Base-by-base conservation (phyloP, 2,329 filamentous ascomycete genomes). In the Biscogniauxia marginata region DNA sequence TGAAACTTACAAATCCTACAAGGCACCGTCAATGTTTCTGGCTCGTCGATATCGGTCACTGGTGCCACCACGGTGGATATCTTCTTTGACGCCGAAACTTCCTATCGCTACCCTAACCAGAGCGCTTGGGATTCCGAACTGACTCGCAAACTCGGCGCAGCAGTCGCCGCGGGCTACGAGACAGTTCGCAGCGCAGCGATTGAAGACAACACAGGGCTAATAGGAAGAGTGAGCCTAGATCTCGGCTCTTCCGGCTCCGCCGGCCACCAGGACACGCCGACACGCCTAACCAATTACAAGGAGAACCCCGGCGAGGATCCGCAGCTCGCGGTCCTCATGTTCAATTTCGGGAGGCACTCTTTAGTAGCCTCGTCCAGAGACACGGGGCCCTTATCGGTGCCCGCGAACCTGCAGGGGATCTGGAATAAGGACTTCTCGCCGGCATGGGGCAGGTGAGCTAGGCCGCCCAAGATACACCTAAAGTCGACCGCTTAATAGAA, bases 371-470 rank as follows among this genome's bases (percentile, higher is more conserved):
- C 65, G 0, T 63, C 63, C 1, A 64, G 68, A 0, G 62, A 65
- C 34, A 63, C 62, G 0, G 59, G 56, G 21, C 49, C 46, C 9
- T 23, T 63, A 4, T 63, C 62, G 16, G 54, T 74, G 0, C 70
- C 72, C 0, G 67, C 71, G 1, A 74, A 71, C 3, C 56, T 74
- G 0, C 72, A 74, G n/a, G 72, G 70, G 0, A 68, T 74, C 22
- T 74, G 71, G 72, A 73, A 73, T 21, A 63, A 67, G 16, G 53
- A 62, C 46, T 56, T 60, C 25, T 46, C 48, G 19, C 57, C 59
- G 20, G 24, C 55, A 7, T 60, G 58, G 60, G 57, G 55, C 13
- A 39, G 30, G 30, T 39, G 9, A 39, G 30, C n/a, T n/a, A n/a
- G n/a, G n/a, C n/a, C n/a, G n/a, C n/a, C n/a, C n/a, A n/a, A n/a